Base-by-base conservation (phyloP, 768 basidiomycete species). In the Kondoa malvinella region DNA sequence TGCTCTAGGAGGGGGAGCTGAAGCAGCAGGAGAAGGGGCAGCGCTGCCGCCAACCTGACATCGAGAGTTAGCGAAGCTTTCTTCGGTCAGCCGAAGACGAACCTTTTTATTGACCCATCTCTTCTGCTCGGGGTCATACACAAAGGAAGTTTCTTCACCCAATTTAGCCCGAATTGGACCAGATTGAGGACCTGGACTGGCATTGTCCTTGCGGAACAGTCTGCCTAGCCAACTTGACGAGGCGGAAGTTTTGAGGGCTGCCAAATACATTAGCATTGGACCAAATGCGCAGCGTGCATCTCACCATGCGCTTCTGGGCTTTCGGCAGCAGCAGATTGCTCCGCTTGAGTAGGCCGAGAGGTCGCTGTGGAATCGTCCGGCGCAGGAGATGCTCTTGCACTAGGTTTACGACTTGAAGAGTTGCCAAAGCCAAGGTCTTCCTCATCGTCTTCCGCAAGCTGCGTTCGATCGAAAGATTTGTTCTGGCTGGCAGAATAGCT, bases 71-170 rank as follows among this genome's bases (percentile, higher is more conserved):
- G 40, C 40, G 21, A 50, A 21, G 8, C 8, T 21, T 50, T 50
- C 40, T 8, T 8, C 8, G 21, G 40, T 50, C 8, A 21, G 8
- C 40, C 21, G 40, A n/a, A 15, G 50, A 72, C 76, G 76, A 69
- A 89, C 91, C 80, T 87, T 91, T 78, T 87, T 92, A 76, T 95
- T 92, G 30, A 99, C 86, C 95, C 95, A 99, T 70, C 87, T 84
- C 76, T 92, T 92, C 69, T 86, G 82, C n/a, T 95, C 91, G 73
- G 87, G 86, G 75, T 99, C 95, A 75, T 88, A 99, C 74, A 89
- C 87, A 79, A 97, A 94, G 30, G 85, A 80, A 30, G 80, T 90
- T 75, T 92, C 85, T 72, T 97, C 90, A 4, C 95, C 95, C 29
- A 99, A 83, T 72, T 87, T 97, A 25, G 94, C 95, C 75, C 85